Evolutionary conservation across 2,329 filamentous ascomycete genomes (phyloP).

Genomic region (Nemania diffusa): DNA sequence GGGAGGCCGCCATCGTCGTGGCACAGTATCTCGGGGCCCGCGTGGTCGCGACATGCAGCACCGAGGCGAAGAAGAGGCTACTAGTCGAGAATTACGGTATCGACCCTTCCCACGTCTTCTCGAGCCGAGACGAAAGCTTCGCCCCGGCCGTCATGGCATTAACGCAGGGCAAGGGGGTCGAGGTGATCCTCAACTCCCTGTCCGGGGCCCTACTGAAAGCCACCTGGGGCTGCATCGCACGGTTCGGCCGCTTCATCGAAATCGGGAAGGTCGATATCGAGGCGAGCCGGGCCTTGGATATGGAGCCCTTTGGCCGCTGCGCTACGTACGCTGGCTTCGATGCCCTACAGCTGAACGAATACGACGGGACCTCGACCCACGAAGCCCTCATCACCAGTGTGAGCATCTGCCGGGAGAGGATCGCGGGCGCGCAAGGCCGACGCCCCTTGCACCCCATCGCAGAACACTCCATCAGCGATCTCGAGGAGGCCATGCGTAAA

Average conservation of each 20-base stretch:
- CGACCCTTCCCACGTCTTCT: constrained; percentile 52
- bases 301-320: background rate
- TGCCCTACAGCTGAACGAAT: background rate
- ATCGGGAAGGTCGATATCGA: constrained; percentile 49
- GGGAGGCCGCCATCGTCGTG: constrained; percentile 54
- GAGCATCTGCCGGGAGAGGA: too few species aligned
- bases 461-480: constrained; percentile 38
- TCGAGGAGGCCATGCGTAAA: constrained; percentile 52
- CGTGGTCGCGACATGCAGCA: background rate
- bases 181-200: constrained; percentile 55
- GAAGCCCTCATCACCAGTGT: background rate
- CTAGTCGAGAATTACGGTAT: constrained; percentile 54
- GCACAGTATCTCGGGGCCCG: constrained; percentile 53
- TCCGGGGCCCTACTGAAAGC: constrained; percentile 54
- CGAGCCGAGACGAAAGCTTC: constrained; percentile 50
- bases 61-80: constrained; percentile 33
- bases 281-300: background rate
- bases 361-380: background rate
- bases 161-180: constrained; percentile 50
- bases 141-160: constrained; percentile 43
- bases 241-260: constrained; percentile 59
- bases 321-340: background rate
- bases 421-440: background rate
- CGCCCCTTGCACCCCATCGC: constrained; percentile 42
- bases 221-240: constrained; percentile 57